Percentiles rank a stretch among this genome's conserved stretches.
phyloP scores from a whole-genome alignment of 768 basidiomycete species.

The Neoboletus brunneissimus region DNA sequence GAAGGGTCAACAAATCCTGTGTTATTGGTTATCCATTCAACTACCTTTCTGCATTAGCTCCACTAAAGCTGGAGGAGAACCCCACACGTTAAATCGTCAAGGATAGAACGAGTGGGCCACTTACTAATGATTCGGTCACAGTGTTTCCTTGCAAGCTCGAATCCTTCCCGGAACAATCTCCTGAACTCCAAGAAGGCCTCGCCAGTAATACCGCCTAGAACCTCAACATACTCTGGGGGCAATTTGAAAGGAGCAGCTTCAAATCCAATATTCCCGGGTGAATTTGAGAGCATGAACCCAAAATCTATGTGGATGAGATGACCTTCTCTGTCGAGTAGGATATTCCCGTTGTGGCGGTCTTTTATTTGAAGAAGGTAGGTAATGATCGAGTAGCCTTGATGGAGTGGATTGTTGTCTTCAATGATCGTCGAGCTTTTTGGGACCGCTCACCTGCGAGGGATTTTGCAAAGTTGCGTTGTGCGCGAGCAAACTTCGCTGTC shows the following conservation, averaged over 20 bases:
- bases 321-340: slow-evolving; percentile 91
- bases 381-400: slow-evolving; percentile 83
- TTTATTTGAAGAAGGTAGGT: slow-evolving; percentile 98
- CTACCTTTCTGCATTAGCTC: slow-evolving; percentile 97
- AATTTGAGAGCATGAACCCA: slow-evolving; percentile 96
- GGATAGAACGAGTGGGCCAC: slow-evolving; percentile 22
- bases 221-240: slow-evolving; percentile 91
- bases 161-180: slow-evolving; percentile 85
- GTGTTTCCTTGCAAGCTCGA: slow-evolving; percentile 91
- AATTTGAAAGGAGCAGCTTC: slow-evolving; percentile 99
- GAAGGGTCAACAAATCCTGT: slow-evolving; percentile 1
- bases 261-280: slow-evolving; percentile 96
- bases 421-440: background rate
- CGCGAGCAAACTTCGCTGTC: slow-evolving; percentile 82
- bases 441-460: slow-evolving; percentile 69
- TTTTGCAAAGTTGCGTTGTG: slow-evolving; percentile 91
- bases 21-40: slow-evolving; percentile 4
- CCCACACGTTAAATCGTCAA: slow-evolving; percentile 4
- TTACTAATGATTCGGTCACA: slow-evolving; percentile 93
- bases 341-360: slow-evolving; percentile 98
- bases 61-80: slow-evolving; percentile 60
- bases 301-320: slow-evolving; percentile 98
- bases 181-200: slow-evolving; percentile 82
- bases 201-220: slow-evolving; percentile 82
- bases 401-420: background rate